phyloP scores from a whole-genome alignment of 768 basidiomycete species.

The Strobilomyces dryophilus region DNA sequence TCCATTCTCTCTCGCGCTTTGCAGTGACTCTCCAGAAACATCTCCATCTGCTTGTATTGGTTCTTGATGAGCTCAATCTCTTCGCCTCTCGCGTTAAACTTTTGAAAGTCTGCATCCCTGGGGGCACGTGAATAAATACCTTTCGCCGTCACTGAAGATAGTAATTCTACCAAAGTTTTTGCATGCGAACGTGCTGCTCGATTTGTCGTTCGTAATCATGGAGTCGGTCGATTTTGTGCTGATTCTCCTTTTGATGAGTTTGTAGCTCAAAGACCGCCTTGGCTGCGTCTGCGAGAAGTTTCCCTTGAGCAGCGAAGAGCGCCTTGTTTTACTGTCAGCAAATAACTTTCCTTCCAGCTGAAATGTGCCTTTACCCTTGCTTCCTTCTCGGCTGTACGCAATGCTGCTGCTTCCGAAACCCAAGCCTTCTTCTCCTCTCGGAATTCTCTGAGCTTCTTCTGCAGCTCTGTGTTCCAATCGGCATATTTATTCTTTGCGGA shows the following conservation, averaged over 20 bases:
- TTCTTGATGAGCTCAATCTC: conserved; percentile 53
- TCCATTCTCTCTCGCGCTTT: conserved; percentile 51
- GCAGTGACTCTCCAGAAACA: conserved; percentile 58
- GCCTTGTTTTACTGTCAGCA: conserved; percentile 38
- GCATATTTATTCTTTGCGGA: conserved; percentile 73
- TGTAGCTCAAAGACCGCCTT: conserved; percentile 66
- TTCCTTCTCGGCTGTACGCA: conserved; percentile 71
- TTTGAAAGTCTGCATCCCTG: conserved; percentile 75
- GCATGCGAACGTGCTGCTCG: conserved; percentile 72
- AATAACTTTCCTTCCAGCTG: neutral
- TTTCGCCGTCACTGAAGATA: neutral
- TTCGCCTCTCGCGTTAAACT: conserved; percentile 60
- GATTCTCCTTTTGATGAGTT: conserved; percentile 72
- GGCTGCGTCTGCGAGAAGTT: conserved; percentile 64
- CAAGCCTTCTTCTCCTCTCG: conserved; percentile 79
- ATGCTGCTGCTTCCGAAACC: conserved; percentile 61
- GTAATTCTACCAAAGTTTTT: conserved; percentile 70
- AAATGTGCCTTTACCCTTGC: conserved; percentile 42
- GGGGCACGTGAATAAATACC: conserved; percentile 12
- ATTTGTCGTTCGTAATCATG: conserved; percentile 86
- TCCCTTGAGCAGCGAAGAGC: conserved; percentile 63
- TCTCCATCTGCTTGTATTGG: conserved; percentile 61
- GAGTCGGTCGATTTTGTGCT: conserved; percentile 77
- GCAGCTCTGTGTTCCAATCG: conserved; percentile 81
- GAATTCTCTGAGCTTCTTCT: conserved; percentile 68